Evolutionary conservation across 768 basidiomycete species (phyloP).

Genomic region (Tylopilus subfusipes): DNA sequence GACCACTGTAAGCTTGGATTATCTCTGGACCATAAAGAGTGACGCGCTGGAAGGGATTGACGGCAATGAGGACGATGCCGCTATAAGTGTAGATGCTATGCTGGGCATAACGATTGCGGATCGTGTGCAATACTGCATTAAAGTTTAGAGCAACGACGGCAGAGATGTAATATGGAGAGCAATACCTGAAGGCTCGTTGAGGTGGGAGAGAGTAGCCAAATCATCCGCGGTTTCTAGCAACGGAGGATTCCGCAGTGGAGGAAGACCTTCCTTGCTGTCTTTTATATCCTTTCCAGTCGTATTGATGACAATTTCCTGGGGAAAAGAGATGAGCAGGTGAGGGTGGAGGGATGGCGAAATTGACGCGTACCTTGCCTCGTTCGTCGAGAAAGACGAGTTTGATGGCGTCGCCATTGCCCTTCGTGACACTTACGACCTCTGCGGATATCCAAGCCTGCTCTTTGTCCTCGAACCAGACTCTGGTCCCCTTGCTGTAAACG

Average conservation of each 20-base stretch:
- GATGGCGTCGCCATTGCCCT: conserved; percentile 68
- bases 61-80: conserved; percentile 96
- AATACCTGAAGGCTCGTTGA: conserved; percentile 94
- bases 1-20: conserved; percentile 93
- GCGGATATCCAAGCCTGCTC: conserved; percentile 93
- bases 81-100: conserved; percentile 99
- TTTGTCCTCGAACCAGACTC: conserved; percentile 93
- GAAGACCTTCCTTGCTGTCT: conserved; percentile 74
- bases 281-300: conserved; percentile 80
- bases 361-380: conserved; percentile 72
- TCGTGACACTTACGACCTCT: conserved; percentile 66
- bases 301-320: conserved; percentile 72
- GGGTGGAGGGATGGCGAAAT: conserved; percentile 7
- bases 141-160: not conserved
- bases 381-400: conserved; percentile 86
- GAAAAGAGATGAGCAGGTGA: not conserved
- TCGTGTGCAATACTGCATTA: conserved; percentile 84
- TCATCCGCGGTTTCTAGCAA: conserved; percentile 96
- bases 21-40: conserved; percentile 96
- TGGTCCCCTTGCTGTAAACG: conserved; percentile 86
- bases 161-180: conserved; percentile 16
- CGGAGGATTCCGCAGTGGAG: conserved; percentile 95
- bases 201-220: conserved; percentile 93
- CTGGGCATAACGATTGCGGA: conserved; percentile 93
- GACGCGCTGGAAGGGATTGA: conserved; percentile 98